Base-by-base conservation (phyloP, 495 filamentous ascomycete species). In the Aspergillus affinis region DNA sequence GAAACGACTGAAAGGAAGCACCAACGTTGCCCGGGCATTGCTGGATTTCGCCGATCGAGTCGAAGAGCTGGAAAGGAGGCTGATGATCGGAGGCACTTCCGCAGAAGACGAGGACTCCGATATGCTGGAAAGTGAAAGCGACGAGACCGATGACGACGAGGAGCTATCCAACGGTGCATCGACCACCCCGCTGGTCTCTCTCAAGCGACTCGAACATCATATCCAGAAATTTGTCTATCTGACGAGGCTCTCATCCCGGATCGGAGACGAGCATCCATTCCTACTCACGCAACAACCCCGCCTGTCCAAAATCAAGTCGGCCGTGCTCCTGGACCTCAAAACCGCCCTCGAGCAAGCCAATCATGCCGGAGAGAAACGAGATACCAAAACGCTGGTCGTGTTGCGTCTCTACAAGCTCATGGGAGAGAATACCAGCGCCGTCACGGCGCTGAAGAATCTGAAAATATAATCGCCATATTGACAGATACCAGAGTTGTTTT, bases 311-410 rank as follows among this genome's bases (percentile, higher is more conserved):
- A 75, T 91, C 36, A 80, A 86, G 62, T 89, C 90, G 47, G 96
- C 92, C 0, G 78, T 98, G 48, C 71, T 98, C 18, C 75, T 97
- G 41, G 93, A 98, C 72, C 75, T 98, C 27, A 87, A 83, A 57
- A 88, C 86, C 3, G 90, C 92, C 1, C 72, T 95, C 48, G 90
- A 90, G 67, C 89, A 93, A 69, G 84, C 86, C 2, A 85, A 80
- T 21, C 76, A 74, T 46, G 77, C 81, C 0, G 84, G 82, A 2
- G 67, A 73, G 0, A 77, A 70, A 48, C 85, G 86, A 0, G 81
- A 84, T 60, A 72, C 71, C 5, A 82, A 85, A 54, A 71, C 87
- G n/a, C 69, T 92, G 69, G 87, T 84, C 63, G 76, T 94, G 26
- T 71, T 97, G 70, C 81, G 79, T 5, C 80, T 96, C 55, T 97